Evolutionary conservation across 1,284 basidiomycete species (phyloP).

Genomic region (Naganishia liquefaciens): DNA sequence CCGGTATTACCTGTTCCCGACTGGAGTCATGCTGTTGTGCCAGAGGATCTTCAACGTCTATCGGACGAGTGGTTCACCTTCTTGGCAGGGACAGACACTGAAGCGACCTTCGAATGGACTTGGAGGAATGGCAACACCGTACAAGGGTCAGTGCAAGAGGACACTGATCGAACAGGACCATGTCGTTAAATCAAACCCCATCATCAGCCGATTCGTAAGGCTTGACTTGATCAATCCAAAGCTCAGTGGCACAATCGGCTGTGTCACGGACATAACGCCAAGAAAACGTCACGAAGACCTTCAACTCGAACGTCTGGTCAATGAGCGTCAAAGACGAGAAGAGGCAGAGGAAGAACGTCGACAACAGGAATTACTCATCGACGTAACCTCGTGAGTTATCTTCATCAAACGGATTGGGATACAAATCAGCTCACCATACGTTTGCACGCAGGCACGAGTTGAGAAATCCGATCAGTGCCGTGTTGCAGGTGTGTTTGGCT

Average conservation of each 20-base stretch:
- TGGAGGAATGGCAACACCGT: conserved; percentile 41
- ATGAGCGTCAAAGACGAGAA: conserved; percentile 45
- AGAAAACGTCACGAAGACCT: conserved; percentile 48
- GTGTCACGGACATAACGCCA: conserved; percentile 49
- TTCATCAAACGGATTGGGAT: neutral
- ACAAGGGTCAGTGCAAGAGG: conserved; percentile 40
- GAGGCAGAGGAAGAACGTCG: conserved; percentile 51
- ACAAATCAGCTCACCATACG: neutral
- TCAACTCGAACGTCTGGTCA: conserved; percentile 48
- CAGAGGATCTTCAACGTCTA: conserved; percentile 17
- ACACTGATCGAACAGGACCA: conserved; percentile 18
- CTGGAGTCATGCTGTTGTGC: conserved; percentile 24
- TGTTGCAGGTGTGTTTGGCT: conserved; percentile 43
- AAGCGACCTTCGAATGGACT: conserved; percentile 40
- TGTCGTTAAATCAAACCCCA: neutral
- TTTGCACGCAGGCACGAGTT: conserved; percentile 44
- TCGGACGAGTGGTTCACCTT: conserved; percentile 31
- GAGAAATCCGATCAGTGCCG: conserved; percentile 50
- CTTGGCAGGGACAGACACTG: conserved; percentile 19
- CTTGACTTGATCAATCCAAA: conserved; percentile 40
- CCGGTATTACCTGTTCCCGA: conserved; percentile 16
- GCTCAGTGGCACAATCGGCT: conserved; percentile 43
- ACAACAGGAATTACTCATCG: conserved; percentile 52
- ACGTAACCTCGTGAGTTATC: conserved; percentile 44
- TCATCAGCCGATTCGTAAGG: conserved; percentile 40